A percentile compares a stretch with the other conserved stretches of the same genome.
These are phyloP conservation scores for Xerophyta viscosa DNA, from an alignment of 106 monocot genomes.

Conservation along the genomic window DNA sequence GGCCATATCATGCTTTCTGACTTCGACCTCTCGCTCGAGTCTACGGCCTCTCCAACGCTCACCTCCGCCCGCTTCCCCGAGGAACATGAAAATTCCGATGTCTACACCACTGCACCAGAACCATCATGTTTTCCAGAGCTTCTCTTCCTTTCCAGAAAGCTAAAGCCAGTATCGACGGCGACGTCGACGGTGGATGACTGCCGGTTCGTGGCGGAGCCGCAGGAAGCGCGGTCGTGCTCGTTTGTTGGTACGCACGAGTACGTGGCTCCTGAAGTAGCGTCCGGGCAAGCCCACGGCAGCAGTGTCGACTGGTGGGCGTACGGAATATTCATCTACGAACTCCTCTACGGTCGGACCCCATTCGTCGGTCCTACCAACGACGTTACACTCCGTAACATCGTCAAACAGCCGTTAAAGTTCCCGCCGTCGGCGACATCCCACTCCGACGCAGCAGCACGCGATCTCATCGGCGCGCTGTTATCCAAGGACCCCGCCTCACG, in stretches of 20 bases:
- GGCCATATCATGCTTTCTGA: constrained; percentile 98
- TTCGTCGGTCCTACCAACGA: constrained; percentile 57
- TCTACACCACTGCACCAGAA: not conserved
- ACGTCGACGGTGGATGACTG: not conserved
- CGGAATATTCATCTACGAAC: constrained; percentile 82
- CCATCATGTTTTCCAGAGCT: constrained; percentile 34
- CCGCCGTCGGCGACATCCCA: not conserved
- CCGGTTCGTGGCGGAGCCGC: constrained; percentile 74
- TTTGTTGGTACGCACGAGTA: constrained; percentile 96
- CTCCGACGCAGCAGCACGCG: constrained; percentile 17
- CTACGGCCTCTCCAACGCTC: constrained; percentile 34
- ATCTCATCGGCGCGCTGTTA: constrained; percentile 48
- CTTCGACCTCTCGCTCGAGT: constrained; percentile 87
- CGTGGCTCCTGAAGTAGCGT: constrained; percentile 75
- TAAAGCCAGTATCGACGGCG: too few relatives aligned
- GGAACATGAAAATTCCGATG: too few relatives aligned
- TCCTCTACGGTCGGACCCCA: constrained; percentile 65
- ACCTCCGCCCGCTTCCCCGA: not conserved
- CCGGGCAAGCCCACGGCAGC: constrained; percentile 50
- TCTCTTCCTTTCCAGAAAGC: constrained; percentile 17
- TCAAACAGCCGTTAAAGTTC: constrained; percentile 37
- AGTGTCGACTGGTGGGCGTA: constrained; percentile 94
- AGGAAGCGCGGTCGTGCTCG: constrained; percentile 50
- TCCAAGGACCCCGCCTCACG: constrained; percentile 48
- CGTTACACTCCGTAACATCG: constrained; percentile 62